Evolutionary conservation across 768 basidiomycete species (phyloP).

Genomic region (Phylloporus scabripes): DNA sequence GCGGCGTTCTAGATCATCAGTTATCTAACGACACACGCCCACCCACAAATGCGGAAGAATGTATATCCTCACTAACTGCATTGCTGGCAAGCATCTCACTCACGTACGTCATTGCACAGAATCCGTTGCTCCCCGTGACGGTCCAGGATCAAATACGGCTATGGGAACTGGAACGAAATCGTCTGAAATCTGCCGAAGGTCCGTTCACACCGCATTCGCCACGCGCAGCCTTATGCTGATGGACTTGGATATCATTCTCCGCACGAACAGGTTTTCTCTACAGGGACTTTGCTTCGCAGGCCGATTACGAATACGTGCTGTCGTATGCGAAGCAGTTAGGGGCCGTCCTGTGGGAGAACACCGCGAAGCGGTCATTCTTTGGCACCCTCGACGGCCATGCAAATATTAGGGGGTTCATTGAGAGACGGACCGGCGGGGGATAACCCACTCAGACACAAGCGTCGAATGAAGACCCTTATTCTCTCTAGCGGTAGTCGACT

Average conservation of each 20-base stretch:
- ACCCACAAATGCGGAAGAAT: conserved; percentile 96
- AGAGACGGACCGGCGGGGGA: conserved; percentile 51
- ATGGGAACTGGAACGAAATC: conserved; percentile 95
- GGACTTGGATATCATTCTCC: conserved; percentile 2
- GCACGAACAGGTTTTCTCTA: conserved; percentile 72
- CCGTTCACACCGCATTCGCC: conserved; percentile 15
- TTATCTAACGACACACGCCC: conserved; percentile 91
- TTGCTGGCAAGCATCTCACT: conserved; percentile 2
- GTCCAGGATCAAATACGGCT: conserved; percentile 97
- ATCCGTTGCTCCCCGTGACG: conserved; percentile 90
- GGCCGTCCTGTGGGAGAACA: conserved; percentile 80
- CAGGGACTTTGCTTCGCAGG: conserved; percentile 78
- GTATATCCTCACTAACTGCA: conserved; percentile 37
- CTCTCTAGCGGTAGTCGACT: conserved; percentile 6
- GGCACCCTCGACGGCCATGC: conserved; percentile 71
- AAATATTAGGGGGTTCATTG: conserved; percentile 76
- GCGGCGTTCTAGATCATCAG: conserved; percentile 72
- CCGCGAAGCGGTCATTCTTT: conserved; percentile 73
- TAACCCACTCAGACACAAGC: conserved; percentile 7
- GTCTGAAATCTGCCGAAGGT: conserved; percentile 88
- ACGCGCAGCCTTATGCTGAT: conserved; percentile 10
- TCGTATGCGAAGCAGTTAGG: conserved; percentile 80
- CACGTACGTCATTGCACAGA: conserved; percentile 41
- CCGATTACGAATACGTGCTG: conserved; percentile 82
- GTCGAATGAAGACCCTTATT: conserved; percentile 3